Base-by-base conservation (phyloP, 2,329 filamentous ascomycete species). In the Fusarium redolens region DNA sequence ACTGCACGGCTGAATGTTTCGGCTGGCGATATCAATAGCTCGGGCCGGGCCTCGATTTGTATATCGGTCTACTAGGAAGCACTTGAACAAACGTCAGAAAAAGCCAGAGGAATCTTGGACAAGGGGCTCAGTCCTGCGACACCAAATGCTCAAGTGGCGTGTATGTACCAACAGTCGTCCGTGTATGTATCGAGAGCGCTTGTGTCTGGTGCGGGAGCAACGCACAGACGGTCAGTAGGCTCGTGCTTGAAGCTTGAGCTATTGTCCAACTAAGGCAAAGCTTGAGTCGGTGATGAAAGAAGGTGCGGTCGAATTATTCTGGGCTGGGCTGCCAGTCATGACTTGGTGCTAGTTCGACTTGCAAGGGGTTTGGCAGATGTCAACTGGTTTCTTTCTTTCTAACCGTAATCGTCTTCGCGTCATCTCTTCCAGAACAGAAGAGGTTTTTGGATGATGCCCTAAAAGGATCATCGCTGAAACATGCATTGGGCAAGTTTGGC, bases 141-240 rank as follows among this genome's bases (percentile, higher is more conserved):
- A 55, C 65, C 67, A 73, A 75, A 62, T 48, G 56, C 48, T 31
- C 35, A 37, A 59, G 64, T 65, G 71, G 68, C 41, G 66, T 71
- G 66, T 40, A 51, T 44, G 31, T 61, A 55, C 70, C 40, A 68
- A 56, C 30, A 28, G 48, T 59, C 35, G 44, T 71, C 43, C 56
- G 61, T 69, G 59, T 57, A 54, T 66, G 52, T 66, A 67, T 61
- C n/a, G 62, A 67, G 55, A 54, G 61, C 61, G 69, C 67, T 61
- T 67, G 60, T 63, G 50, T 62, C 54, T 22, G 31, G 22, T 37
- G 28, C 65, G 66, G 66, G 64, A 69, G 47, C 55, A 45, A 50
- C 69, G 75, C 75, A 77, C 75, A 76, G 75, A 76, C 75, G 41
- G 48, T 65, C 56, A 54, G 63, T 66, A 64, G 75, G 73, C 75